Evolutionary conservation across 129 eudicot genomes (phyloP).

Genomic region (Tagetes erecta): DNA sequence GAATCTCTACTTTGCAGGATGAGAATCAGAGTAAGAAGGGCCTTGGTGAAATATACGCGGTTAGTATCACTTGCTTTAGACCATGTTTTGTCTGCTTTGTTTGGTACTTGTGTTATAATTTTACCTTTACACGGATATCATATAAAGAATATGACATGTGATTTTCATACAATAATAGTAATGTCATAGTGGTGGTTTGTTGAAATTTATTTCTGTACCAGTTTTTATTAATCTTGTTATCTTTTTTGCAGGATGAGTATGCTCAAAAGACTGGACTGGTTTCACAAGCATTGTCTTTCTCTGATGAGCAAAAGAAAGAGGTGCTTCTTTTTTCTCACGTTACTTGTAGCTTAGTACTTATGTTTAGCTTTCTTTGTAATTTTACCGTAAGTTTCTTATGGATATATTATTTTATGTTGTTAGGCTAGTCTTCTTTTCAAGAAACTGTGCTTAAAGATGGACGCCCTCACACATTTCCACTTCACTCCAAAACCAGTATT

Average conservation of each 20-base stretch:
- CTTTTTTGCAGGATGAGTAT: conserved; percentile 75
- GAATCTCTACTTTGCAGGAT: conserved; percentile 56
- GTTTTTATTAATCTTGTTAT: neutral
- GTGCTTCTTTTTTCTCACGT: conserved; percentile 34
- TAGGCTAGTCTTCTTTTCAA: conserved; percentile 77
- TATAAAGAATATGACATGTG: neutral
- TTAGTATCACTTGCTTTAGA: conserved; percentile 31
- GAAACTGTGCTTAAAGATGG: conserved; percentile 77
- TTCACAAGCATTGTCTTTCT: conserved; percentile 66
- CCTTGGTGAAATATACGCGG: conserved; percentile 93
- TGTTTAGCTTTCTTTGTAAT: neutral
- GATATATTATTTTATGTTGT: conserved; percentile 21
- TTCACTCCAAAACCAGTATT: conserved; percentile 96
- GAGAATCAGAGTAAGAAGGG: conserved; percentile 94
- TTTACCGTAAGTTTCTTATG: conserved; percentile 7
- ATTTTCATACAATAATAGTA: neutral
- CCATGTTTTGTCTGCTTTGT: neutral
- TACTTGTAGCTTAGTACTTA: neutral
- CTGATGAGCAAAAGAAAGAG: conserved; percentile 88
- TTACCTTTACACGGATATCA: neutral
- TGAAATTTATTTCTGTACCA: neutral
- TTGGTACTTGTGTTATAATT: neutral
- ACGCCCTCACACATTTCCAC: conserved; percentile 96
- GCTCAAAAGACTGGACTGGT: conserved; percentile 82
- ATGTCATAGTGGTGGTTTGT: neutral